A percentile compares a stretch with the other conserved stretches of the same genome.
Evolutionary conservation across 805 yeast species (phyloP).

Genomic region (Saccharomycopsis schoenii): DNA sequence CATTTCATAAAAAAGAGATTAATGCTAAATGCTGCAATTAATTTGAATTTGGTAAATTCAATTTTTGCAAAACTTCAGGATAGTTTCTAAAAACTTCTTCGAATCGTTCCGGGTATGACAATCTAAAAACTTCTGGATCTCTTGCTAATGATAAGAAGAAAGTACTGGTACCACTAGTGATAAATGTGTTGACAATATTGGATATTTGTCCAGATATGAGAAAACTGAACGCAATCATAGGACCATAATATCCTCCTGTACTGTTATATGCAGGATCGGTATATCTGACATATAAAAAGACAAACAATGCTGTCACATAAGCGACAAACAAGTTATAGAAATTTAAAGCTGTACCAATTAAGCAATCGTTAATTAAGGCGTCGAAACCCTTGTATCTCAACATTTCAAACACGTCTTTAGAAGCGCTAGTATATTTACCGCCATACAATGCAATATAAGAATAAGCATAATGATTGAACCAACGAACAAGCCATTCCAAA

Average conservation of each 20-base stretch:
- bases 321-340: conserved; percentile 67
- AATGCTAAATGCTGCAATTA: not conserved
- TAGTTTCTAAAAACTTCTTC: conserved; percentile 55
- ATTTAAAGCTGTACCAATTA: conserved; percentile 70
- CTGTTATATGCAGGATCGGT: conserved; percentile 60
- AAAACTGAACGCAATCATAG: conserved; percentile 64
- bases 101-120: conserved; percentile 60
- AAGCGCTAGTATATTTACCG: conserved; percentile 59
- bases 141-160: conserved; percentile 75
- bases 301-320: conserved; percentile 50
- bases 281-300: conserved; percentile 55
- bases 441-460: conserved; percentile 85
- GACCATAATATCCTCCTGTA: conserved; percentile 54
- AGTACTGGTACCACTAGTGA: conserved; percentile 75
- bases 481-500: conserved; percentile 70
- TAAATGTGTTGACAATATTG: conserved; percentile 59
- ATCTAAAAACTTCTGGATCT: conserved; percentile 75
- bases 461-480: conserved; percentile 86
- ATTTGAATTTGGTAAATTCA: conserved; percentile 9
- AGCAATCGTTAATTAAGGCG: conserved; percentile 75
- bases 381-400: conserved; percentile 73
- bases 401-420: conserved; percentile 75
- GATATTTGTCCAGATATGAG: conserved; percentile 69
- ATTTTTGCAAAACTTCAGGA: conserved; percentile 45
- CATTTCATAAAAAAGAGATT: no score